These are phyloP conservation scores for Avena eriantha DNA, from an alignment of 176 grass and related monocot species.

Conservation along the genomic window DNA sequence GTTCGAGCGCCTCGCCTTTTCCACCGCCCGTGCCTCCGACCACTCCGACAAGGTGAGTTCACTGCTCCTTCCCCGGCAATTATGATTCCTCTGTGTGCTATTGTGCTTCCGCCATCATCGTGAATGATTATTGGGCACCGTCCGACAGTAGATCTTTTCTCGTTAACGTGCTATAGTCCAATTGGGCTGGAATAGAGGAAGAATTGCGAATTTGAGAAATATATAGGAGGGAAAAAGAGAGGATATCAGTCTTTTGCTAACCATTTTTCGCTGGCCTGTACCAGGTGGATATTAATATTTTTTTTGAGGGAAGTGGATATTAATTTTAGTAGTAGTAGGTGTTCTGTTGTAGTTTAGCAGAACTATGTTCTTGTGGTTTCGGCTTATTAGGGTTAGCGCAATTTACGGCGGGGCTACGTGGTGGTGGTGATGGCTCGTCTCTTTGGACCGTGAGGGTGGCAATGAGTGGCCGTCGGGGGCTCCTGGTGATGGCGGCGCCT, in stretches of 20 bases:
- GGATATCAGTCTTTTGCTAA: neutral
- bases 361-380: neutral
- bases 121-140: neutral
- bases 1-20: conserved; percentile 60
- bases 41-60: conserved; percentile 61
- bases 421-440: no score
- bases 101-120: neutral
- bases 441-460: no score
- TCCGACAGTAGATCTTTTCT: neutral
- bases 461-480: no score
- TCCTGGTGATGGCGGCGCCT: no score
- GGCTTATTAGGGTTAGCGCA: neutral
- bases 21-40: conserved; percentile 55
- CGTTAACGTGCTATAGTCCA: neutral
- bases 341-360: neutral
- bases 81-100: neutral
- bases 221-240: neutral
- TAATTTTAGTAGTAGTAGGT: neutral
- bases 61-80: neutral
- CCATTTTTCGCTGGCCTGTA: neutral
- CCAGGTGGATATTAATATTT: neutral
- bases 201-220: neutral
- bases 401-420: neutral
- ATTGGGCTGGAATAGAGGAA: neutral
- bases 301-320: no score